A percentile compares a stretch with the other conserved stretches of the same genome.
phyloP scores from a whole-genome alignment of 192 early-diverging fungal species.

The Piromyces finnis region DNA sequence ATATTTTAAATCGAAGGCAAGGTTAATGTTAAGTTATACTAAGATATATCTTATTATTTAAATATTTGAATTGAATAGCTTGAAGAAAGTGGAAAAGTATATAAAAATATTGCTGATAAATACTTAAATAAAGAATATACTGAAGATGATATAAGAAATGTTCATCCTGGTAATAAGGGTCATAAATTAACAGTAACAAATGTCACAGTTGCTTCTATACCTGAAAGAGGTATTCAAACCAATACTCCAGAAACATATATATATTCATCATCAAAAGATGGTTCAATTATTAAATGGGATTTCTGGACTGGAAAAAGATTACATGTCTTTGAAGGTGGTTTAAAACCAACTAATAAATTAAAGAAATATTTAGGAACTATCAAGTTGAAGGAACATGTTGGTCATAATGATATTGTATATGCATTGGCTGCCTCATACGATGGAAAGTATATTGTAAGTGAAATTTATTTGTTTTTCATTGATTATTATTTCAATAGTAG shows the following conservation, averaged over 20 bases:
- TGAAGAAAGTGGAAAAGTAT: slow-evolving; percentile 26
- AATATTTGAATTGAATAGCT: no score
- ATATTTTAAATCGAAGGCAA: no score
- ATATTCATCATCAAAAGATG: slow-evolving; percentile 86
- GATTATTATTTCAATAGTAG: background rate
- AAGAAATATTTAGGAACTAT: background rate
- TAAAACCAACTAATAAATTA: slow-evolving; percentile 43
- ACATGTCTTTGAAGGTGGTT: slow-evolving; percentile 47
- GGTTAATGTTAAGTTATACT: no score
- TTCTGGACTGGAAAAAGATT: slow-evolving; percentile 47
- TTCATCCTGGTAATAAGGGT: slow-evolving; percentile 10
- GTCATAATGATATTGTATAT: slow-evolving; percentile 29
- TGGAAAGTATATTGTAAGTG: slow-evolving; percentile 30
- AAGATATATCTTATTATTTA: no score
- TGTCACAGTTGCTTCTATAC: slow-evolving; percentile 41
- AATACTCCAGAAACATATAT: slow-evolving; percentile 14
- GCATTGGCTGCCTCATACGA: slow-evolving; percentile 19
- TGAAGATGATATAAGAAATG: background rate
- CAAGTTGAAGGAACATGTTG: slow-evolving; percentile 10
- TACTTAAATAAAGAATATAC: background rate
- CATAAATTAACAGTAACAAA: slow-evolving; percentile 67
- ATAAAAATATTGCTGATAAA: slow-evolving; percentile 33
- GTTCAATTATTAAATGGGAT: slow-evolving; percentile 80
- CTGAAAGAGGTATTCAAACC: slow-evolving; percentile 5
- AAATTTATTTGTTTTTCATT: no score